phyloP scores from a whole-genome alignment of 768 basidiomycete species.

The Pleurotus djamor region DNA sequence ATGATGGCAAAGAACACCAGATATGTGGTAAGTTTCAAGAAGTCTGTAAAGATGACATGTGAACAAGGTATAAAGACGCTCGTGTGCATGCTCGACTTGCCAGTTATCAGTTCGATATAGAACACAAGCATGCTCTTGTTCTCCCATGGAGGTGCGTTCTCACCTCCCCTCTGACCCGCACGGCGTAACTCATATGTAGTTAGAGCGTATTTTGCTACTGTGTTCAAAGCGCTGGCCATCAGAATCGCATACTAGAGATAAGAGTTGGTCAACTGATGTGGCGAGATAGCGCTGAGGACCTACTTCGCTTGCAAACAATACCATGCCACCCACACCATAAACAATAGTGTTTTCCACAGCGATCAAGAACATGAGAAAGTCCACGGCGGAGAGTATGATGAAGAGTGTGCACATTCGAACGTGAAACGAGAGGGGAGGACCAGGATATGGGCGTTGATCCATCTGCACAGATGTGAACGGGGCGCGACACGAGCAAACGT shows the following conservation, averaged over 20 bases:
- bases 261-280: neutral
- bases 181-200: constrained; percentile 80
- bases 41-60: constrained; percentile 52
- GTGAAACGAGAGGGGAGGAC: constrained; percentile 82
- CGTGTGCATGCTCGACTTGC: constrained; percentile 36
- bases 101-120: constrained; percentile 90
- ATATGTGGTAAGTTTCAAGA: constrained; percentile 90
- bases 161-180: constrained; percentile 74
- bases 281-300: constrained; percentile 20
- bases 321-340: constrained; percentile 85
- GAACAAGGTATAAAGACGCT: constrained; percentile 9
- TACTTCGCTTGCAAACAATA: constrained; percentile 94
- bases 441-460: constrained; percentile 93
- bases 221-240: constrained; percentile 75
- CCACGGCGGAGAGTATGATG: constrained; percentile 68
- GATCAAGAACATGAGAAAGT: constrained; percentile 75
- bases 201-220: constrained; percentile 79
- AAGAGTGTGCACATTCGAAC: constrained; percentile 78
- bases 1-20: constrained; percentile 93
- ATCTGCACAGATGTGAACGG: constrained; percentile 54
- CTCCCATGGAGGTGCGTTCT: constrained; percentile 92
- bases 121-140: constrained; percentile 97
- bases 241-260: constrained; percentile 78
- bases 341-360: constrained; percentile 79
- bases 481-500: neutral